Percentiles rank a stretch among this genome's conserved stretches.
Evolutionary conservation across 176 grass and related monocot genomes (phyloP).

Genomic region (Juncus effusus): DNA sequence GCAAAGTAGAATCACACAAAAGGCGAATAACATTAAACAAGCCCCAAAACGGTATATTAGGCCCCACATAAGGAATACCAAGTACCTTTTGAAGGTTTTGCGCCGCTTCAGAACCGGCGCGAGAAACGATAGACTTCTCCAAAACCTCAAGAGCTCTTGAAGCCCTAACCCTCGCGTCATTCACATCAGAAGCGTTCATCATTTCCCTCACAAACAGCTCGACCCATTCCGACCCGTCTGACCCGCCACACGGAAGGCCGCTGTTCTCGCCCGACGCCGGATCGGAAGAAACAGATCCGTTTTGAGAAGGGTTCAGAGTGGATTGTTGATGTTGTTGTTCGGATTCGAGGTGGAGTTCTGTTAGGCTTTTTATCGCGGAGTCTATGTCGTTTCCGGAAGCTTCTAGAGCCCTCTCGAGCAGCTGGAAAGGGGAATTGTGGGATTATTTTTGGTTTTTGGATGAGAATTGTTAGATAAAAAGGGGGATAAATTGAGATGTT

Average conservation of each 20-base stretch:
- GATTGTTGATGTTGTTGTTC: slow-evolving; percentile 33
- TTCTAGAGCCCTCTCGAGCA: slow-evolving; percentile 71
- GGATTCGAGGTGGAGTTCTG: slow-evolving; percentile 46
- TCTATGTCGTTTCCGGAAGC: slow-evolving; percentile 79
- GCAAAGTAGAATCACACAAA: too few species aligned
- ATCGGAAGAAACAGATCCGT: background rate
- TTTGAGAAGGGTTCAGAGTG: slow-evolving; percentile 30
- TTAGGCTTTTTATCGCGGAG: slow-evolving; percentile 83
- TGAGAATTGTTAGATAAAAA: too few species aligned
- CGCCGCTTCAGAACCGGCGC: slow-evolving; percentile 13
- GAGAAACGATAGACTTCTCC: slow-evolving; percentile 26
- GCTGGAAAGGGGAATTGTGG: slow-evolving; percentile 31
- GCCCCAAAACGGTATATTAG: too few species aligned
- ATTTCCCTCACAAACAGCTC: slow-evolving; percentile 40
- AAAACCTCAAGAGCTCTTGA: slow-evolving; percentile 35
- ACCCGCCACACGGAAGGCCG: slow-evolving; percentile 16
- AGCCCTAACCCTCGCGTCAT: slow-evolving; percentile 33
- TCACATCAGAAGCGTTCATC: slow-evolving; percentile 28
- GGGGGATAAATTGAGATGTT: too few species aligned
- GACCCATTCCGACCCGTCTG: slow-evolving; percentile 32
- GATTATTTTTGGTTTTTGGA: too few species aligned
- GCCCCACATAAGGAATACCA: background rate
- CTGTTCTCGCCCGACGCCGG: background rate
- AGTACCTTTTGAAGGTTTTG: slow-evolving; percentile 32
- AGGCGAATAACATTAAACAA: too few species aligned